These are phyloP conservation scores for Penicillium sp. DNA, from an alignment of 2,329 filamentous ascomycete genomes.

Conservation along the genomic window DNA sequence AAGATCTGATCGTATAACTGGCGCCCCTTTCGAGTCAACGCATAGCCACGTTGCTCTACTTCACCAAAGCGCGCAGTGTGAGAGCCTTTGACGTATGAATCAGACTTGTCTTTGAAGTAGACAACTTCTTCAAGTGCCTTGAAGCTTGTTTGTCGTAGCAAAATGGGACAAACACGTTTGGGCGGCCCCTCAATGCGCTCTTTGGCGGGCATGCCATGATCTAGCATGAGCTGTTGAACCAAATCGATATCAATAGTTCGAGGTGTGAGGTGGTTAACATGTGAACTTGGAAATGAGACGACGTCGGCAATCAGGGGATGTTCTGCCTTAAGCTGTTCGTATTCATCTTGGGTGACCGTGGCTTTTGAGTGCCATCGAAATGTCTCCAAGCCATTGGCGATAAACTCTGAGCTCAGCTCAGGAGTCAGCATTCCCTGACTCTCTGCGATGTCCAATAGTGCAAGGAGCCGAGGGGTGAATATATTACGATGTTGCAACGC, in stretches of 20 bases:
- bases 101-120: conserved; percentile 36
- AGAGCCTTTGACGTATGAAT: conserved; percentile 33
- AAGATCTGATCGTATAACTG: conserved; percentile 52
- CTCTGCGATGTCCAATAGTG: conserved; percentile 42
- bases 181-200: conserved; percentile 57
- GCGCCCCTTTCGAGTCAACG: conserved; percentile 50
- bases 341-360: conserved; percentile 45
- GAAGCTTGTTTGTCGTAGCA: conserved; percentile 59
- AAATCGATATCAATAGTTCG: conserved; percentile 53
- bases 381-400: conserved; percentile 48
- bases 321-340: conserved; percentile 44
- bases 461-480: conserved; percentile 44
- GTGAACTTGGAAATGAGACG: conserved; percentile 45
- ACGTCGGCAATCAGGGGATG: conserved; percentile 55
- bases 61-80: conserved; percentile 58
- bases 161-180: conserved; percentile 45
- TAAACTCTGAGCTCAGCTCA: conserved; percentile 40
- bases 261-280: conserved; percentile 59
- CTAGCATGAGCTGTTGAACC: conserved; percentile 48
- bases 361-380: conserved; percentile 53
- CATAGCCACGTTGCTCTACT: conserved; percentile 56
- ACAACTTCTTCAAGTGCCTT: conserved; percentile 53
- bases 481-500: conserved; percentile 44
- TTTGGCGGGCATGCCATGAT: conserved; percentile 48
- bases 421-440: conserved; percentile 28